Base-by-base conservation (phyloP, 805 yeast genomes). In the Suhomyces tanzawaensis region DNA sequence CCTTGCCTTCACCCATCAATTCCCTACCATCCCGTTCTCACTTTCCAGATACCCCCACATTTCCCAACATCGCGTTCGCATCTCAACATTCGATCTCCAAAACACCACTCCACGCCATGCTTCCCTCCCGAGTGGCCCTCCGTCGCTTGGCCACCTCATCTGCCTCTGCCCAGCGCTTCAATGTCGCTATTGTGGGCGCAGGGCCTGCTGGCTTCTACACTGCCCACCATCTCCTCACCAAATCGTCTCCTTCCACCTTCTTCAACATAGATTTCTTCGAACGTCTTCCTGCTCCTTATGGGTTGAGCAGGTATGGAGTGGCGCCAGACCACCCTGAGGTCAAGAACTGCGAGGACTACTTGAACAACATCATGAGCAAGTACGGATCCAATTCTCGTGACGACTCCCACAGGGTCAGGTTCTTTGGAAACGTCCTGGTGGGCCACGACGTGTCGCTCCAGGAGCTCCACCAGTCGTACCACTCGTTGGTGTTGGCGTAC, bases 321-420 rank as follows among this genome's bases (percentile, higher is more conserved):
- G 97, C 99, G 0, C 99, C 99, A 2, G 99, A 93, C 62, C 97
- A 93, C 61, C 96, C 96, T 0, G 98, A 93, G 53, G 98, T 93
- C 22, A 91, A 90, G 58, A 81, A 81, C 42, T 85, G 93, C 51
- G 68, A 82, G 57, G 84, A 84, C 14, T 81, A 89, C 36, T 83
- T 93, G 55, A 74, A 72, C 7, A 80, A 81, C 29, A 42, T 66
- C 25, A 63, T 68, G 69, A 24, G 24, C 4, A 48, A 52, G 16
- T 52, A 41, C 35, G 28, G 39, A 6, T 14, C n/a, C 4, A 32
- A 19, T 4, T 4, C 15, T 5, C 6, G 8, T 7, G 18, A 14
- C 12, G 26, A 17, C 25, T 18, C 27, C 8, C 64, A 55, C 13
- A 37, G 31, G 6, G 68, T 48, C 51, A 64, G 53, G 26, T 89